Conservation (phyloP, 2,329 filamentous ascomycete species). For the Arthrobotrys pseudoclavata region DNA sequence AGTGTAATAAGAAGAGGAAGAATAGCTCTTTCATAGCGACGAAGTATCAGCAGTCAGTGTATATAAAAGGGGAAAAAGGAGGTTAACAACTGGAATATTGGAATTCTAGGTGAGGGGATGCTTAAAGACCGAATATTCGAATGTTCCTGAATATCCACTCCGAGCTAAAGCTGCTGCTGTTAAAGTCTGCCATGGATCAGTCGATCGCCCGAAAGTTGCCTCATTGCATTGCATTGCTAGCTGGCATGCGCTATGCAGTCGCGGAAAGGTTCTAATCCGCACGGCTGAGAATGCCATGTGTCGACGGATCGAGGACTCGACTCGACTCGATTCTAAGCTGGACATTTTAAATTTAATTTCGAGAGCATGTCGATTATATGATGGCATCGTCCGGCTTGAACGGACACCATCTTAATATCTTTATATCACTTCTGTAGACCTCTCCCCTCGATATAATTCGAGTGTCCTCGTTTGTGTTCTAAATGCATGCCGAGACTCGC, state of each 20-base stretch:
- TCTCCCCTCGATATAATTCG: background rate
- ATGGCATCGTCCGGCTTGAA: too few relatives aligned
- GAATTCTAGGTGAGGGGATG: background rate
- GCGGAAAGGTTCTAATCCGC: constrained; percentile 5
- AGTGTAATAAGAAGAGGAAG: too few relatives aligned
- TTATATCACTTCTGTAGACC: too few relatives aligned
- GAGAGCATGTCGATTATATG: too few relatives aligned
- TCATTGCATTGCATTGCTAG: constrained; percentile 18
- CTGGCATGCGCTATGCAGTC: constrained; percentile 28
- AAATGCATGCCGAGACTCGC: background rate
- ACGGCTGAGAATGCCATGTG: background rate
- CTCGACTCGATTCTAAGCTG: background rate
- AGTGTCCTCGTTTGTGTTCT: background rate
- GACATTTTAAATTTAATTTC: background rate
- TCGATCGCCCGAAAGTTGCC: constrained; percentile 10
- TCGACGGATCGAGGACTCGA: background rate
- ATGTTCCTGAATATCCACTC: constrained; percentile 10
- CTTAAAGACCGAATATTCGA: background rate
- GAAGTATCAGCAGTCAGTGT: background rate
- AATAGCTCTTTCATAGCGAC: too few relatives aligned
- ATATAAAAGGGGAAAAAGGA: background rate
- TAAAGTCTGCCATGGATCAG: background rate
- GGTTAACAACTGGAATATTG: background rate
- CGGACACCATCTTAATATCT: too few relatives aligned
- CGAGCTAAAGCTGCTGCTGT: background rate